A percentile compares a stretch with the other conserved stretches of the same genome.
Evolutionary conservation across 2,329 filamentous ascomycete genomes (phyloP).

Genomic region (Lachnellula suecica): DNA sequence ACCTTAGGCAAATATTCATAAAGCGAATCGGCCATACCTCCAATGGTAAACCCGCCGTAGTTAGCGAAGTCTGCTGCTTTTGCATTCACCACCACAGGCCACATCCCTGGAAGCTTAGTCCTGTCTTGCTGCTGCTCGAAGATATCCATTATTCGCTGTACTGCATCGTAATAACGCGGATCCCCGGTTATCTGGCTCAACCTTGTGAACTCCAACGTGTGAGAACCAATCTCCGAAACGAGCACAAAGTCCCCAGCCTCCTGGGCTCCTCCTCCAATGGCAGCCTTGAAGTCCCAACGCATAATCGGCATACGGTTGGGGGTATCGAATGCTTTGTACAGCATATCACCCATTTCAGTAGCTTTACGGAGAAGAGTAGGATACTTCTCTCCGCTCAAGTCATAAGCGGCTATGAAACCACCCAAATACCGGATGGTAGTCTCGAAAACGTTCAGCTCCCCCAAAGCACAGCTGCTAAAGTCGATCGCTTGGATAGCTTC

Average conservation of each 20-base stretch:
- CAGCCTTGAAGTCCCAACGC: constrained; percentile 34
- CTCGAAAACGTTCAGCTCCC: constrained; percentile 66
- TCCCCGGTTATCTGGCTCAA: constrained; percentile 65
- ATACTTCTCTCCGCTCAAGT: constrained; percentile 74
- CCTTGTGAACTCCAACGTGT: constrained; percentile 59
- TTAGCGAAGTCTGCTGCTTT: constrained; percentile 55
- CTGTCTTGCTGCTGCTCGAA: constrained; percentile 52
- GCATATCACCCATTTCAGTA: constrained; percentile 67
- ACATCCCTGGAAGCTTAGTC: constrained; percentile 61
- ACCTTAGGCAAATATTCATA: constrained; percentile 69
- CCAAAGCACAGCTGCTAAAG: constrained; percentile 63
- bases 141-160: constrained; percentile 55
- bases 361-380: constrained; percentile 67
- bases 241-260: constrained; percentile 54
- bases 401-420: constrained; percentile 82
- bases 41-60: constrained; percentile 54
- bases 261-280: constrained; percentile 51
- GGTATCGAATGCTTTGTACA: constrained; percentile 76
- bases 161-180: constrained; percentile 60
- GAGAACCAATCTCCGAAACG: constrained; percentile 60
- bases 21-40: constrained; percentile 55
- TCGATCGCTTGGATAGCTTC: constrained; percentile 71
- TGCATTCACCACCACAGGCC: constrained; percentile 54
- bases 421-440: constrained; percentile 90
- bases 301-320: constrained; percentile 85